These are phyloP conservation scores for Coemansia sp. DNA, from an alignment of 371 early-diverging fungal genomes.

Conservation along the genomic window DNA sequence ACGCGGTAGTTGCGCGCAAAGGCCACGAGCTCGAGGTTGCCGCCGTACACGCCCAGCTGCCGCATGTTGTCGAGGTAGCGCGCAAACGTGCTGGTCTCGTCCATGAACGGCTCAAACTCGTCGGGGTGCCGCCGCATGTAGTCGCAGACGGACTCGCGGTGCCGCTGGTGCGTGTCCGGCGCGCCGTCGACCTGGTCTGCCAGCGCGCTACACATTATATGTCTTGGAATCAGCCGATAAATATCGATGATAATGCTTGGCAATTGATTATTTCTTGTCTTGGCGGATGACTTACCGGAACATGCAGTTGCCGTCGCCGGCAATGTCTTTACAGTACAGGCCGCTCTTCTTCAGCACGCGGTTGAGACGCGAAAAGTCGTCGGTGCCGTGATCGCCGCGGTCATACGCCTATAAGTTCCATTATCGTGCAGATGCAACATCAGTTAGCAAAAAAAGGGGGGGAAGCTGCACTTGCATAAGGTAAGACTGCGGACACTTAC, in stretches of 20 bases:
- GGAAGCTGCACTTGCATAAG: not conserved
- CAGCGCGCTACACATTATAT: conserved; percentile 54
- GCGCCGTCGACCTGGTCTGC: conserved; percentile 72
- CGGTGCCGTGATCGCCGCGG: conserved; percentile 1
- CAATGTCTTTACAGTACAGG: conserved; percentile 68
- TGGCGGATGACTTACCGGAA: conserved; percentile 55
- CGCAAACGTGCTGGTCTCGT: conserved; percentile 65
- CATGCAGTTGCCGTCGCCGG: conserved; percentile 86
- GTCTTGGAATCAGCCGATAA: conserved; percentile 1
- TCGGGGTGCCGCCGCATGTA: conserved; percentile 65
- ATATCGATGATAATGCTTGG: not conserved
- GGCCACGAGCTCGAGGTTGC: conserved; percentile 82
- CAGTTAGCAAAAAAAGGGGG: not conserved
- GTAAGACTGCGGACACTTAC: not conserved
- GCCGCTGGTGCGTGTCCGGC: conserved; percentile 56
- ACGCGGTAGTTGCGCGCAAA: conserved; percentile 67
- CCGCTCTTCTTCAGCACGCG: conserved; percentile 50
- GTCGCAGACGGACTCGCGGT: conserved; percentile 64
- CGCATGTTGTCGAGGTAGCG: conserved; percentile 71
- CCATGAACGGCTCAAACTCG: conserved; percentile 71
- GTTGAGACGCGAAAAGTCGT: conserved; percentile 38
- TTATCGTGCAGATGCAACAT: no score
- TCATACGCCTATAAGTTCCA: conserved; percentile 6
- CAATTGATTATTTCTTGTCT: not conserved
- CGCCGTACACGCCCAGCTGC: conserved; percentile 72